Evolutionary conservation across 2,329 filamentous ascomycete genomes (phyloP).

Genomic region (Claviceps citrina): DNA sequence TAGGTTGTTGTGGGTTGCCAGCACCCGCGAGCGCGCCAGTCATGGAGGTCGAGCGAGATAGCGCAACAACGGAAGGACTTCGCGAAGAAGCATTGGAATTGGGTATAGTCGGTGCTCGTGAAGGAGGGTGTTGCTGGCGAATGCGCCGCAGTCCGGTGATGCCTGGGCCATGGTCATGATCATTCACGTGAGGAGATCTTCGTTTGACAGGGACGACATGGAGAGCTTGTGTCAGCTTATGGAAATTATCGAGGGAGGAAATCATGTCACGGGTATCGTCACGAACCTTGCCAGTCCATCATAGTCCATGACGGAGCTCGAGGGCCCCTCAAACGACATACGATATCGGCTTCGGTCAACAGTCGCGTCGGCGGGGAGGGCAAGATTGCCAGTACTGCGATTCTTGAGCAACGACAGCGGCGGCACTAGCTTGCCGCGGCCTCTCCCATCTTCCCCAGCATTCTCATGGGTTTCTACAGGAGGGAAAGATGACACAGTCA

Average conservation of each 20-base stretch:
- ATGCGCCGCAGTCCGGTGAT: slow-evolving; percentile 83
- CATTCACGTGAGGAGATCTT: slow-evolving; percentile 68
- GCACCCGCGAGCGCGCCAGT: slow-evolving; percentile 47
- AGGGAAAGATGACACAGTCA: slow-evolving; percentile 11
- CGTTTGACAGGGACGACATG: neutral
- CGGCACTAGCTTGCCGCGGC: slow-evolving; percentile 29
- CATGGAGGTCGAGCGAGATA: slow-evolving; percentile 58
- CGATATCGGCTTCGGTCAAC: slow-evolving; percentile 48
- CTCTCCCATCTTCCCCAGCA: slow-evolving; percentile 22
- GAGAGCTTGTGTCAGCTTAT: neutral
- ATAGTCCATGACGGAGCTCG: slow-evolving; percentile 41
- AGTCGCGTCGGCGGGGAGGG: slow-evolving; percentile 27
- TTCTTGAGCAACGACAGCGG: slow-evolving; percentile 45
- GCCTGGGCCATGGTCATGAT: slow-evolving; percentile 77
- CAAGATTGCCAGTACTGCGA: slow-evolving; percentile 48
- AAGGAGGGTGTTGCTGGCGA: slow-evolving; percentile 59
- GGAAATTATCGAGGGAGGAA: slow-evolving; percentile 1
- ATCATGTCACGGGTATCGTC: slow-evolving; percentile 12
- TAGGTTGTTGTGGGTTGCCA: slow-evolving; percentile 36
- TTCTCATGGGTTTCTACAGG: slow-evolving; percentile 18
- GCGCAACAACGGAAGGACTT: slow-evolving; percentile 37
- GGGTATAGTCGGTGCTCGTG: slow-evolving; percentile 49
- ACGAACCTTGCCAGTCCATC: slow-evolving; percentile 59
- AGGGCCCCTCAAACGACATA: slow-evolving; percentile 62
- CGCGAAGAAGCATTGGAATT: slow-evolving; percentile 46